Conservation (phyloP, 1,284 basidiomycete genomes). For the Moesziomyces sp. region DNA sequence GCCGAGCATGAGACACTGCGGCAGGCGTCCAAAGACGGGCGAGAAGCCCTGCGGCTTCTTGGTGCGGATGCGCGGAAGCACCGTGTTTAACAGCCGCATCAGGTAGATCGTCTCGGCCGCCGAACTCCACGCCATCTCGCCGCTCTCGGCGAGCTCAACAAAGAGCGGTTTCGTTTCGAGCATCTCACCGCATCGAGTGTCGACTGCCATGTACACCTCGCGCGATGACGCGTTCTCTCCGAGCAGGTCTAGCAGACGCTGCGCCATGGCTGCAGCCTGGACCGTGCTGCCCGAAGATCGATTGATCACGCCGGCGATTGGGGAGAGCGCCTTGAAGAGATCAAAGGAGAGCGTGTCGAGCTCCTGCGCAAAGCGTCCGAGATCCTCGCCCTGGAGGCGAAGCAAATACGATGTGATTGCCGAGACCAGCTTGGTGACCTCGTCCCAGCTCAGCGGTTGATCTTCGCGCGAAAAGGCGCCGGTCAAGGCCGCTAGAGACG, state of each 20-base stretch:
- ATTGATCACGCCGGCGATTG: conserved; percentile 37
- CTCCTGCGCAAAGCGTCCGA: conserved; percentile 25
- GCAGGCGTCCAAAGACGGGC: conserved; percentile 42
- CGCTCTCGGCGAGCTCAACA: conserved; percentile 7
- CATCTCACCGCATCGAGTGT: conserved; percentile 51
- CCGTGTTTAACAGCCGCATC: conserved; percentile 34
- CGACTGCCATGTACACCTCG: conserved; percentile 57
- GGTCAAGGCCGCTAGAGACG: conserved; percentile 5
- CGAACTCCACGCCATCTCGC: conserved; percentile 12
- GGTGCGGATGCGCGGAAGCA: conserved; percentile 56
- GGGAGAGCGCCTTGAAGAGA: conserved; percentile 51
- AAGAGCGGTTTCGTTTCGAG: conserved; percentile 10
- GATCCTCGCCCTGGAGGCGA: conserved; percentile 17
- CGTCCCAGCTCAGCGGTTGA: conserved; percentile 1
- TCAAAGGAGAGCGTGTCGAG: conserved; percentile 50
- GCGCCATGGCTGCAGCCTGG: conserved; percentile 19
- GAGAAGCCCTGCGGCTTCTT: conserved; percentile 56
- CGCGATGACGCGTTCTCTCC: conserved; percentile 48
- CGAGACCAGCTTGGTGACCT: conserved; percentile 18
- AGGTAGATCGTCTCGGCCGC: conserved; percentile 31
- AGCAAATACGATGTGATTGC: conserved; percentile 20
- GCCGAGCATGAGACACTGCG: conserved; percentile 39
- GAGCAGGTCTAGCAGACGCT: conserved; percentile 33
- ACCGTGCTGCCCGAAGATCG: conserved; percentile 9
- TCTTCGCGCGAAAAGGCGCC: conserved; percentile 18